phyloP scores from a whole-genome alignment of 352 stramenopile species.

The Pythium sp. region DNA sequence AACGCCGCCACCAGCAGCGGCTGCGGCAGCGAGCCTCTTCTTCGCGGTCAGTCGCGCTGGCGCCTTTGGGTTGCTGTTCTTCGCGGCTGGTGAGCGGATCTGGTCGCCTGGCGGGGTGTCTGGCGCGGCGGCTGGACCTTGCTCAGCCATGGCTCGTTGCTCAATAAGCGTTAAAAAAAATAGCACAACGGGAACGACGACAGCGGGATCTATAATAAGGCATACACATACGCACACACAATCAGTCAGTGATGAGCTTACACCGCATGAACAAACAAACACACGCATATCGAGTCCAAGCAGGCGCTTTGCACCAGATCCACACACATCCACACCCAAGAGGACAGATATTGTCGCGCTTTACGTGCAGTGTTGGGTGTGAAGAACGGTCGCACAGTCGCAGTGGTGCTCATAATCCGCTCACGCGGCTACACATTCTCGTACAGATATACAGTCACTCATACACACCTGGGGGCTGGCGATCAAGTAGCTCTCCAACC shows the following conservation, averaged over 20 bases:
- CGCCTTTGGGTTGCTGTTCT: constrained; percentile 35
- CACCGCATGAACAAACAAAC: background rate
- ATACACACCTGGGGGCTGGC: background rate
- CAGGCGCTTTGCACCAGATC: background rate
- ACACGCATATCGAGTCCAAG: background rate
- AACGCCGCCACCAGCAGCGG: background rate
- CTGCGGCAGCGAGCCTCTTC: constrained; percentile 25
- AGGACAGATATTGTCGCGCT: background rate
- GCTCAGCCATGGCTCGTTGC: constrained; percentile 24
- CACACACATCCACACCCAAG: background rate
- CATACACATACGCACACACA: background rate
- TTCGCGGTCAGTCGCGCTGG: constrained; percentile 42
- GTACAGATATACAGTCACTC: background rate
- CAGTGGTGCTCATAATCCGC: background rate
- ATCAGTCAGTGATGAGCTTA: background rate
- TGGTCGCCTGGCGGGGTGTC: constrained; percentile 26
- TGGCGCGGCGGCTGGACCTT: constrained; percentile 16
- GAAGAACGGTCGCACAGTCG: background rate
- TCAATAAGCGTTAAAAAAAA: background rate
- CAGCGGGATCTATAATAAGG: background rate
- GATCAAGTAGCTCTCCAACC: background rate
- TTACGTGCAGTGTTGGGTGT: background rate
- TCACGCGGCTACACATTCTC: background rate
- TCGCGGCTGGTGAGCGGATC: constrained; percentile 36
- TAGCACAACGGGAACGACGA: background rate